Evolutionary conservation across 768 basidiomycete species (phyloP).

Genomic region (Termitomyces sp.): DNA sequence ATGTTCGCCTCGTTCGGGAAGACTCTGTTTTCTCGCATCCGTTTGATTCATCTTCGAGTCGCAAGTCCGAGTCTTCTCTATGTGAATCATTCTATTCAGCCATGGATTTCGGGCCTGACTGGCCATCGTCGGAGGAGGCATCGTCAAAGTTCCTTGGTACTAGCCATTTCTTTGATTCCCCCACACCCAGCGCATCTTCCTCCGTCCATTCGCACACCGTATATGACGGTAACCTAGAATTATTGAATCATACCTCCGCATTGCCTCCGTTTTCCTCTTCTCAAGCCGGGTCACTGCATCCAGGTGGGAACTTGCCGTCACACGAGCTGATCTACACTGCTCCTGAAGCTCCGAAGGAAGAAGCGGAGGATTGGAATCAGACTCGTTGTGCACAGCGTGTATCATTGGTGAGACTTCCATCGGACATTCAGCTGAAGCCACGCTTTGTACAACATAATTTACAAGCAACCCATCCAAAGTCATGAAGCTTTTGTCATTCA

Average conservation of each 20-base stretch:
- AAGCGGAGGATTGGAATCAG: constrained; percentile 86
- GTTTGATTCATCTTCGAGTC: constrained; percentile 20
- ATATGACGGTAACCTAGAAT: constrained; percentile 8
- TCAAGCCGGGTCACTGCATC: constrained; percentile 9
- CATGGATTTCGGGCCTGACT: constrained; percentile 47
- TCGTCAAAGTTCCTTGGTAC: constrained; percentile 26
- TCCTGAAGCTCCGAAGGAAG: constrained; percentile 48
- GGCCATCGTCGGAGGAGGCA: constrained; percentile 37
- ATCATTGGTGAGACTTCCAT: constrained; percentile 71
- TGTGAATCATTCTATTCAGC: constrained; percentile 68
- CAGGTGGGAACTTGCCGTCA: constrained; percentile 14
- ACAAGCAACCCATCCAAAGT: background rate
- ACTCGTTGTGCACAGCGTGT: constrained; percentile 83
- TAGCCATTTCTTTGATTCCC: constrained; percentile 28
- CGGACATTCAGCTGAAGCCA: constrained; percentile 33
- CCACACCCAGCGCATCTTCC: constrained; percentile 25
- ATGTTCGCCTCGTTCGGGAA: background rate
- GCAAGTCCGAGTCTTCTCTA: constrained; percentile 39
- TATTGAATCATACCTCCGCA: background rate
- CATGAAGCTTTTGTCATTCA: background rate
- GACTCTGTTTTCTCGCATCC: constrained; percentile 2
- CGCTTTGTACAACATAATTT: constrained; percentile 19
- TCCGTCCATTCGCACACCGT: constrained; percentile 26
- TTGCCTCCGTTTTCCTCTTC: background rate
- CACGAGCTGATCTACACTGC: constrained; percentile 44